Percentiles rank a stretch among this genome's conserved stretches.
These are phyloP conservation scores for Arthonia radiata DNA, from an alignment of 495 filamentous ascomycete genomes.

Conservation along the genomic window DNA sequence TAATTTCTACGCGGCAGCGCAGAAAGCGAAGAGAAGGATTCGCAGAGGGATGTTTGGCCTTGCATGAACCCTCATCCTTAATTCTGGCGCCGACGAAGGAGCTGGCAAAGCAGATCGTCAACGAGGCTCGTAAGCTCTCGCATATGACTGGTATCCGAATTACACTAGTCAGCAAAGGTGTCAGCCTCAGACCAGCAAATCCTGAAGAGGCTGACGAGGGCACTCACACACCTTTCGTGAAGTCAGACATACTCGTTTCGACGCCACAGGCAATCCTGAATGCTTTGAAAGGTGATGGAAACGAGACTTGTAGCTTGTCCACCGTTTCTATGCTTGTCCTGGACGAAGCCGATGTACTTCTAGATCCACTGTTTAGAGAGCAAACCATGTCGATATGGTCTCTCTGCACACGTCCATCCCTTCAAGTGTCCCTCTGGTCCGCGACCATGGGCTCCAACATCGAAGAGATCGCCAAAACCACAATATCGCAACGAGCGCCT, in stretches of 20 bases:
- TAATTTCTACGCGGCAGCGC: constrained; percentile 28
- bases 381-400: constrained; percentile 79
- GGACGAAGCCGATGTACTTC: constrained; percentile 85
- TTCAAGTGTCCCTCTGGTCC: constrained; percentile 69
- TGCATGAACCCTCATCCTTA: constrained; percentile 11
- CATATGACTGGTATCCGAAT: constrained; percentile 56
- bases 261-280: constrained; percentile 63
- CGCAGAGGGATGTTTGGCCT: constrained; percentile 23
- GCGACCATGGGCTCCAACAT: constrained; percentile 90
- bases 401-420: constrained; percentile 34
- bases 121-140: constrained; percentile 65
- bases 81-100: constrained; percentile 84
- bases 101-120: constrained; percentile 73
- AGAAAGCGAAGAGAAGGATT: constrained; percentile 9
- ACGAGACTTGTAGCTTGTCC: constrained; percentile 26
- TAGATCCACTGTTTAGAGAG: constrained; percentile 72
- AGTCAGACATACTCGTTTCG: constrained; percentile 67
- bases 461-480: constrained; percentile 45
- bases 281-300: constrained; percentile 27
- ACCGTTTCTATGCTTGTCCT: constrained; percentile 48
- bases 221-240: constrained; percentile 15
- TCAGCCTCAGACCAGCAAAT: constrained; percentile 23
- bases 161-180: constrained; percentile 61
- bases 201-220: constrained; percentile 13
- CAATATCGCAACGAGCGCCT: constrained; percentile 21